Evolutionary conservation across 805 yeast species (phyloP).

Genomic region (Candida caryicola): DNA sequence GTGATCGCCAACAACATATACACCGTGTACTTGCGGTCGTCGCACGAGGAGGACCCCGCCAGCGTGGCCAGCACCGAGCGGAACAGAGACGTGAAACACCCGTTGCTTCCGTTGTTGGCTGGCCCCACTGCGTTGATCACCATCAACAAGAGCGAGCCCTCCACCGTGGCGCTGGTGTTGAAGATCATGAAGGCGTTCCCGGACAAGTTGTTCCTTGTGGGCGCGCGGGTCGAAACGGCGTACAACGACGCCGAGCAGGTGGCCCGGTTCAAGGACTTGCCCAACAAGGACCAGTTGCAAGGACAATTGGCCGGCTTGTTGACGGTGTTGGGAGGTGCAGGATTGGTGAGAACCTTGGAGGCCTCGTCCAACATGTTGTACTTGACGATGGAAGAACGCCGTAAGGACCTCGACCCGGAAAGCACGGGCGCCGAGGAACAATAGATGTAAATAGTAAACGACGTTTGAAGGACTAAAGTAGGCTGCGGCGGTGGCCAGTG

Average conservation of each 20-base stretch:
- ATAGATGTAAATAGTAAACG: slow-evolving; percentile 1
- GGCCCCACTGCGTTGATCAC: slow-evolving; percentile 88
- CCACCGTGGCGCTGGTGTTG: slow-evolving; percentile 56
- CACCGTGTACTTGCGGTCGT: slow-evolving; percentile 71
- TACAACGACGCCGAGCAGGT: slow-evolving; percentile 53
- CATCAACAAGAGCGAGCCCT: slow-evolving; percentile 69
- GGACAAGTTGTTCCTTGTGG: slow-evolving; percentile 77
- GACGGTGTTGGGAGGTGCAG: slow-evolving; percentile 85
- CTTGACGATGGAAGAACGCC: slow-evolving; percentile 68
- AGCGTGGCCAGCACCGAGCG: slow-evolving; percentile 46
- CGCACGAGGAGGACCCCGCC: slow-evolving; percentile 73
- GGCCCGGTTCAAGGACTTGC: slow-evolving; percentile 67
- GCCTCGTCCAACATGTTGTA: slow-evolving; percentile 65
- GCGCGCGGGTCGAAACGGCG: slow-evolving; percentile 74
- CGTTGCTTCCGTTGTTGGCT: slow-evolving; percentile 62
- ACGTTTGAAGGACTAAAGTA: too few species aligned
- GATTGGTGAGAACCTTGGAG: slow-evolving; percentile 78
- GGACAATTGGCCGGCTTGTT: slow-evolving; percentile 81
- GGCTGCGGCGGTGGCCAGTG: too few species aligned
- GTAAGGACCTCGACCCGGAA: slow-evolving; percentile 36
- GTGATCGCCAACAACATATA: slow-evolving; percentile 69
- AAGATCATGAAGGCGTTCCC: slow-evolving; percentile 59
- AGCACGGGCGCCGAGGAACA: background rate
- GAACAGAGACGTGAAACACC: slow-evolving; percentile 53
- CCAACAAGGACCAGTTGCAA: slow-evolving; percentile 67